phyloP scores from a whole-genome alignment of 768 basidiomycete genomes.

The Boletus sp. region DNA sequence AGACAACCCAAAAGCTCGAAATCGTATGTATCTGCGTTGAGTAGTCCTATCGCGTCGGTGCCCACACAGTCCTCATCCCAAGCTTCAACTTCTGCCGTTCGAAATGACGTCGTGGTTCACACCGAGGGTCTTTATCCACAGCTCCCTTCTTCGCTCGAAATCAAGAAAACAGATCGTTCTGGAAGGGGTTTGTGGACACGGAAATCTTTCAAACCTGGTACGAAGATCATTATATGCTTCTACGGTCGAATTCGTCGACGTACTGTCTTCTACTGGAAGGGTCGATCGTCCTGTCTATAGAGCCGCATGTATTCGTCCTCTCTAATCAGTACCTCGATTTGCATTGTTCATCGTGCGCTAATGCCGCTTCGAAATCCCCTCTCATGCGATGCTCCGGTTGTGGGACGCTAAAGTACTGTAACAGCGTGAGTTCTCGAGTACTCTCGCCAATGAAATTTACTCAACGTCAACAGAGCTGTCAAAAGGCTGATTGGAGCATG shows the following conservation, averaged over 20 bases:
- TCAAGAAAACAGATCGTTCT: slow-evolving; percentile 33
- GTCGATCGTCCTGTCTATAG: slow-evolving; percentile 50
- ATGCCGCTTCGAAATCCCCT: slow-evolving; percentile 32
- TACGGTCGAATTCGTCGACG: neutral
- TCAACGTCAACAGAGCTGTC: slow-evolving; percentile 50
- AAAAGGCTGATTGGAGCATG: slow-evolving; percentile 66
- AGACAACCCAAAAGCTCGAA: slow-evolving; percentile 30
- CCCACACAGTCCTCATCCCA: slow-evolving; percentile 25
- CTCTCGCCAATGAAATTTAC: neutral
- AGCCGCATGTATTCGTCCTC: slow-evolving; percentile 63
- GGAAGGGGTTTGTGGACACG: slow-evolving; percentile 51
- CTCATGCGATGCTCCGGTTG: slow-evolving; percentile 78
- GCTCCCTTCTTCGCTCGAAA: slow-evolving; percentile 43
- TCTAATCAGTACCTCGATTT: slow-evolving; percentile 58
- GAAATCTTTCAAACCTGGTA: slow-evolving; percentile 38
- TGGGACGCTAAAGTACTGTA: slow-evolving; percentile 71
- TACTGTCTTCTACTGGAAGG: slow-evolving; percentile 42
- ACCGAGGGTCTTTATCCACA: slow-evolving; percentile 19
- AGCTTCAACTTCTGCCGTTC: slow-evolving; percentile 10
- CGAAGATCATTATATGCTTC: neutral
- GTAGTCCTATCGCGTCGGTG: slow-evolving; percentile 21
- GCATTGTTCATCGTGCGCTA: slow-evolving; percentile 71
- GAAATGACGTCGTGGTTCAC: slow-evolving; percentile 3
- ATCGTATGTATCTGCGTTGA: slow-evolving; percentile 37
- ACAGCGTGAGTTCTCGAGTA: slow-evolving; percentile 45